These are phyloP conservation scores for Cubamyces sp. DNA, from an alignment of 768 basidiomycete species.

Conservation along the genomic window DNA sequence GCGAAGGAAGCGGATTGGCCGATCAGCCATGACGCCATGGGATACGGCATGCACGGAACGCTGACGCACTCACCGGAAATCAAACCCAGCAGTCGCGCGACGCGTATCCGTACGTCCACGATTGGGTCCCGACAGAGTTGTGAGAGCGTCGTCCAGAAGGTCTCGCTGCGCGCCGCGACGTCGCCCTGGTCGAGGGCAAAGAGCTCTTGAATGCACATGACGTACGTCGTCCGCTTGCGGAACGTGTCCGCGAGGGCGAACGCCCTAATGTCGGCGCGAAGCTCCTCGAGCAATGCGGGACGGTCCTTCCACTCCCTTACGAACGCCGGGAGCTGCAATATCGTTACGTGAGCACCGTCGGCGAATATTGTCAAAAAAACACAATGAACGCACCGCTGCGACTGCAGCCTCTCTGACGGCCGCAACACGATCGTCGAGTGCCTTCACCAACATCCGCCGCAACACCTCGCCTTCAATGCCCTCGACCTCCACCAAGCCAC, in stretches of 20 bases:
- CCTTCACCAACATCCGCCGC: conserved; percentile 57
- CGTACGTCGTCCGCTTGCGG: conserved; percentile 53
- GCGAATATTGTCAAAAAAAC: neutral
- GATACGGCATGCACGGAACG: neutral
- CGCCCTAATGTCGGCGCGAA: conserved; percentile 21
- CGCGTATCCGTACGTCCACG: conserved; percentile 83
- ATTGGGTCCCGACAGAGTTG: conserved; percentile 67
- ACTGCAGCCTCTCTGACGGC: conserved; percentile 83
- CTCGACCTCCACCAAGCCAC: conserved; percentile 49
- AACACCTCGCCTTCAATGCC: conserved; percentile 50
- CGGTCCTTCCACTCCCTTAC: conserved; percentile 24
- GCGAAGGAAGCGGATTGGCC: conserved; percentile 5
- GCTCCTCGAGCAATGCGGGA: conserved; percentile 26
- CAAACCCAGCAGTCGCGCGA: conserved; percentile 71
- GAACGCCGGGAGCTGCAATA: conserved; percentile 24
- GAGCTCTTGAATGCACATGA: conserved; percentile 73
- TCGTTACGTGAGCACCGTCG: conserved; percentile 3
- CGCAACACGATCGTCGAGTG: conserved; percentile 79
- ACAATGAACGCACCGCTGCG: conserved; percentile 51
- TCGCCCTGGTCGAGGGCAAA: conserved; percentile 40
- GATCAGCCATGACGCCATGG: conserved; percentile 16
- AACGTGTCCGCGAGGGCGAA: conserved; percentile 25
- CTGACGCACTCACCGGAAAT: conserved; percentile 53
- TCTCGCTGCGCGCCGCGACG: conserved; percentile 44
- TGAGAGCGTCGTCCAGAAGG: conserved; percentile 59